Evolutionary conservation across 352 stramenopile species (phyloP), one percentile per base, ranked within the genome.

Genomic region (Globisporangium barbulae): DNA sequence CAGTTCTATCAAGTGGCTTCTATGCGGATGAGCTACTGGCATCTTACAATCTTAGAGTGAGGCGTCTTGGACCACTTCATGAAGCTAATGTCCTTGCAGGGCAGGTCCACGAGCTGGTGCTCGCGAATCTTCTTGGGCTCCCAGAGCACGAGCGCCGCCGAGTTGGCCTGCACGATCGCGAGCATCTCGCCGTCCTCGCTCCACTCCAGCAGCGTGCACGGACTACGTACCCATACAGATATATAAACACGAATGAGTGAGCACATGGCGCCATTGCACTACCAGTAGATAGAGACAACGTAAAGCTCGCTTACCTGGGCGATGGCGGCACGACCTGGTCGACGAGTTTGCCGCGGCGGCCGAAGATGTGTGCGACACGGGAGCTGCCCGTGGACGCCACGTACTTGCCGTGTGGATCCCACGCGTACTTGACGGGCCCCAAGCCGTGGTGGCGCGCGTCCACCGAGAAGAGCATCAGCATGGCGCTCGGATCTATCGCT

Each of bases 381-480:
- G 83, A 93, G 56, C 69, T 84, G 30, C 83, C 83, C 4, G 83
- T 85, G 41, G 83, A 91, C n/a, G 83, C 83, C 31, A 93, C 81
- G 61, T 86, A 91, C 68, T 83, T 83, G 61, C 81, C 84, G 31
- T 82, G 79, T 15, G 84, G 84, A 45, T 93, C 82, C 84, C 84
- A 93, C n/a, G 77, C 72, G 74, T 93, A 93, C 64, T 87, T 89
- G 67, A 93, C 74, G 42, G 81, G 78, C 3, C 84, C 84, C 3
- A 63, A 70, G 63, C 84, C 84, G 72, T 93, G 84, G 63, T 90
- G 81, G 41, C 84, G 80, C 64, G 83, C 78, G 65, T 93, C 84
- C 28, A 93, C 82, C 22, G 81, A 90, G 72, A 93, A 93, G 61
- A 89, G 83, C 72, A 89, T 88, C 61, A 91, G 73, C 84, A 93